Conservation (phyloP, 768 basidiomycete genomes). For the Suillus paluster region DNA sequence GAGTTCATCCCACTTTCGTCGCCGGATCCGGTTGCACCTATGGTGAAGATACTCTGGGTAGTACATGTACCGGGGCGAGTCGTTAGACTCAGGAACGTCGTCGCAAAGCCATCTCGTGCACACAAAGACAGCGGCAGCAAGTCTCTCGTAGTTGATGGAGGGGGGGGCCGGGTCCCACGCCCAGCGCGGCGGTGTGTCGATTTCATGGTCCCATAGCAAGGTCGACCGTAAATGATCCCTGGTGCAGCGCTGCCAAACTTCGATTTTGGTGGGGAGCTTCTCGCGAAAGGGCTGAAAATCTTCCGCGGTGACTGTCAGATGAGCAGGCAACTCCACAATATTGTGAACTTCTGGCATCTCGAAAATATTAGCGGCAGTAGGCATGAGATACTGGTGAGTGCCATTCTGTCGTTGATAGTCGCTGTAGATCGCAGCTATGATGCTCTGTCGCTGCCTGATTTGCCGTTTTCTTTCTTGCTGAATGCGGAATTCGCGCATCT, state of each 20-base stretch:
- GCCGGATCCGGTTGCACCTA: slow-evolving; percentile 9
- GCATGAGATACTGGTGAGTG: neutral
- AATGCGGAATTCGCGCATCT: slow-evolving; percentile 16
- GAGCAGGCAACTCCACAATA: slow-evolving; percentile 1
- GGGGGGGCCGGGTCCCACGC: slow-evolving; percentile 6
- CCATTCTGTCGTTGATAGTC: neutral
- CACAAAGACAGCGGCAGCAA: slow-evolving; percentile 21
- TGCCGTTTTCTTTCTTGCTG: slow-evolving; percentile 9
- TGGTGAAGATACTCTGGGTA: slow-evolving; percentile 10
- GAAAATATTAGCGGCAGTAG: slow-evolving; percentile 7
- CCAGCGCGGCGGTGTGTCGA: neutral
- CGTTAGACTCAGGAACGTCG: neutral
- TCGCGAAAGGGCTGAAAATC: neutral
- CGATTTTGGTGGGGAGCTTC: neutral
- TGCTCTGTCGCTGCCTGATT: neutral
- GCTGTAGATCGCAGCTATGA: slow-evolving; percentile 2
- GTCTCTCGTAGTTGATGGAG: slow-evolving; percentile 10
- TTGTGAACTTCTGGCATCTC: neutral
- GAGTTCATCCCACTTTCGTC: neutral
- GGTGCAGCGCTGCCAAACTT: neutral
- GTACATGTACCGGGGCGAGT: slow-evolving; percentile 24
- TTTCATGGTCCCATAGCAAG: neutral
- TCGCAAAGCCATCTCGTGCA: neutral
- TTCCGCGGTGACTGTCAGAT: slow-evolving; percentile 2
- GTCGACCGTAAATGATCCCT: slow-evolving; percentile 12